Percentiles rank a stretch among this genome's conserved stretches.
phyloP scores from a whole-genome alignment of 2,329 filamentous ascomycete species.

The Aspergillus sp. region DNA sequence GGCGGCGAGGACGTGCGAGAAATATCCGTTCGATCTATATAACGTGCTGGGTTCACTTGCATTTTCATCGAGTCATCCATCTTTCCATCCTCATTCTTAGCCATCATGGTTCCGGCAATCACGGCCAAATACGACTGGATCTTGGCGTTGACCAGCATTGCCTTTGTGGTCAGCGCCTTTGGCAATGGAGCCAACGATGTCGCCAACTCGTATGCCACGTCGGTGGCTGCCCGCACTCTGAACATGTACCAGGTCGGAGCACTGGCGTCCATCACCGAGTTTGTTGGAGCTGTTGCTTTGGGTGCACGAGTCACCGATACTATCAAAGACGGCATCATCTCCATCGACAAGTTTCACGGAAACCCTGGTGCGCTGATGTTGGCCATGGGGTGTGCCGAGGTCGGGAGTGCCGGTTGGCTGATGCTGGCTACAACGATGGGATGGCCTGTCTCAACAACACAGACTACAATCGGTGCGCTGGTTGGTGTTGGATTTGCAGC shows the following conservation, averaged over 20 bases:
- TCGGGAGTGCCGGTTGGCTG: constrained; percentile 35
- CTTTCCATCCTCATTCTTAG: background rate
- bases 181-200: constrained; percentile 41
- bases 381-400: constrained; percentile 31
- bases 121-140: constrained; percentile 28
- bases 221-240: constrained; percentile 48
- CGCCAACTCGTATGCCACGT: constrained; percentile 52
- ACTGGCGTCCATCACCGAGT: constrained; percentile 46
- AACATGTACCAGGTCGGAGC: constrained; percentile 50
- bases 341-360: constrained; percentile 30
- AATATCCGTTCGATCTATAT: too few relatives aligned
- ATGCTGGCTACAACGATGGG: constrained; percentile 30
- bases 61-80: too few relatives aligned
- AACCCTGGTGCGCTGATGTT: constrained; percentile 34
- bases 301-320: constrained; percentile 43
- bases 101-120: constrained; percentile 14
- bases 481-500: constrained; percentile 23
- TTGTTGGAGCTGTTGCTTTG: constrained; percentile 49
- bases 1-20: too few relatives aligned
- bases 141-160: constrained; percentile 21
- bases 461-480: constrained; percentile 36
- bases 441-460: constrained; percentile 39
- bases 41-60: too few relatives aligned
- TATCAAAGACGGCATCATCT: constrained; percentile 43
- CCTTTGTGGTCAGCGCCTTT: constrained; percentile 23